phyloP scores from a whole-genome alignment of 2,329 filamentous ascomycete genomes.

The Nothopassalora personata region DNA sequence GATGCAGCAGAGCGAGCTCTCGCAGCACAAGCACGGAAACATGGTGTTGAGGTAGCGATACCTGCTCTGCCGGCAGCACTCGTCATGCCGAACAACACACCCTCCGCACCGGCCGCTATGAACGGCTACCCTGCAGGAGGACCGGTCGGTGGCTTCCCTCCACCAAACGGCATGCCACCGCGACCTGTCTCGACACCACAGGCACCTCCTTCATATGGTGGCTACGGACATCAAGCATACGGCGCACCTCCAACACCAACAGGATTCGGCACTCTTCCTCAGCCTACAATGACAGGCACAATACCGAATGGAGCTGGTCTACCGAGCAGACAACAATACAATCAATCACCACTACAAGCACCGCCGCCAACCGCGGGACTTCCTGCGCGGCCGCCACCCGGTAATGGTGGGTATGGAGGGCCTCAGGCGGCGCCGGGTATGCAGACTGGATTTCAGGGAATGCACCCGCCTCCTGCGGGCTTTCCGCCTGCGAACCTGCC shows the following conservation, averaged over 20 bases:
- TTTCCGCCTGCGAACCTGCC: conserved; percentile 39
- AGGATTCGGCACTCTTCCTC: conserved; percentile 13
- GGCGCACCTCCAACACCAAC: conserved; percentile 16
- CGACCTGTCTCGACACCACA: conserved; percentile 15
- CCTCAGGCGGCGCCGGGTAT: conserved; percentile 48
- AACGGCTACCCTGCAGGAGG: conserved; percentile 22
- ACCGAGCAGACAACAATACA: conserved; percentile 23
- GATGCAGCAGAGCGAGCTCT: conserved; percentile 90
- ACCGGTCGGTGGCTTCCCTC: conserved; percentile 36
- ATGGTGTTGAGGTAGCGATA: conserved; percentile 80
- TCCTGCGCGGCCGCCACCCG: conserved; percentile 65
- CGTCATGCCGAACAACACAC: conserved; percentile 44
- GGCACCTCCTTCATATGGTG: conserved; percentile 2
- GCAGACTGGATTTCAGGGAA: conserved; percentile 32
- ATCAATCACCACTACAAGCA: conserved; percentile 50
- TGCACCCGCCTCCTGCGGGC: conserved; percentile 23
- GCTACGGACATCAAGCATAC: conserved; percentile 6
- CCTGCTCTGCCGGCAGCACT: conserved; percentile 72
- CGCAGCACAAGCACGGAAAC: conserved; percentile 85
- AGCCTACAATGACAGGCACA: conserved; percentile 13
- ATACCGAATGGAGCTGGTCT: conserved; percentile 9
- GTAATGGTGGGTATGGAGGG: conserved; percentile 63
- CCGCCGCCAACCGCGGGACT: conserved; percentile 55
- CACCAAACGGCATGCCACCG: conserved; percentile 29
- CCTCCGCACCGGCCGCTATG: conserved; percentile 43